Conservation (phyloP, 768 basidiomycete species). For the Clitopilus passeckerianus region DNA sequence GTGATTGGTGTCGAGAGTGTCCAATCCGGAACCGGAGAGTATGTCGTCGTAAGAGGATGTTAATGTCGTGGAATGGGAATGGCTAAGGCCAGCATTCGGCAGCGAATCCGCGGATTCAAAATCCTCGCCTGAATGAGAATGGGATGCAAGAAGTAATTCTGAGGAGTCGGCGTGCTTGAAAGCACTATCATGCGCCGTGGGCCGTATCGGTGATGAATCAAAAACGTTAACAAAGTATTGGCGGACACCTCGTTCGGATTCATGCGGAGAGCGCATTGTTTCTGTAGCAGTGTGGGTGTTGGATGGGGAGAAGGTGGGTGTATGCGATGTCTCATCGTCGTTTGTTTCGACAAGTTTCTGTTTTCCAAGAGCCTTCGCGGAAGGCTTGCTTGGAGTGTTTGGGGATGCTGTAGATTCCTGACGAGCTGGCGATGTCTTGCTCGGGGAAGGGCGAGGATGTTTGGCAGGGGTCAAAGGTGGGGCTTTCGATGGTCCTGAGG, state of each 20-base stretch:
- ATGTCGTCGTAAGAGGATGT: neutral
- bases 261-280: neutral
- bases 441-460: neutral
- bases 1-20: neutral
- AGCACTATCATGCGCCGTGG: neutral
- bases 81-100: neutral
- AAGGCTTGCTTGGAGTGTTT: conserved; percentile 11
- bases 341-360: conserved; percentile 16
- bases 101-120: neutral
- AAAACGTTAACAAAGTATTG: neutral
- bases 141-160: neutral
- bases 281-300: neutral
- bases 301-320: neutral
- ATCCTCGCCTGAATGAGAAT: neutral
- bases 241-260: neutral
- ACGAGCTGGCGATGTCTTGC: neutral
- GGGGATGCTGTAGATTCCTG: neutral
- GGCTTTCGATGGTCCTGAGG: no score
- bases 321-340: neutral
- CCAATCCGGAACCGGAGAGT: neutral
- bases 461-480: no score
- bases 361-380: conserved; percentile 28
- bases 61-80: neutral
- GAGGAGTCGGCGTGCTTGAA: neutral
- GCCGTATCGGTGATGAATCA: neutral